Evolutionary conservation across 1,284 basidiomycete species (phyloP).

Genomic region (Ceratobasidium sp.): DNA sequence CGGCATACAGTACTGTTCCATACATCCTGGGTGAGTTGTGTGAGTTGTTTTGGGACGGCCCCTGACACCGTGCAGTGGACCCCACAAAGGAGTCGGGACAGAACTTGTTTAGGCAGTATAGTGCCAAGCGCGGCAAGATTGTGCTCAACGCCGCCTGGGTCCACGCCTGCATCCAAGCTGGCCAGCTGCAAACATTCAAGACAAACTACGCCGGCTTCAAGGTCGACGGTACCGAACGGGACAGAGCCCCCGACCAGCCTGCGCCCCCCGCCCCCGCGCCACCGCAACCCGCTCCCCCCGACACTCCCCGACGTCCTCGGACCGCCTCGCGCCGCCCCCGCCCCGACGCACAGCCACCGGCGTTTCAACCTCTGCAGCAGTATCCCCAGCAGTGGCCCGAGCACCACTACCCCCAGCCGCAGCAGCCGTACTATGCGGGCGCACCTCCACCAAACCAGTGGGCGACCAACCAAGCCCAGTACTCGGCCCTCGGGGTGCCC

Average conservation of each 20-base stretch:
- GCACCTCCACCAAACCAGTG: conserved; percentile 18
- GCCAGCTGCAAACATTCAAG: conserved; percentile 71
- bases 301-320: conserved; percentile 46
- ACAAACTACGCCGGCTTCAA: conserved; percentile 78
- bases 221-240: conserved; percentile 69
- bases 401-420: conserved; percentile 15
- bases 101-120: conserved; percentile 75
- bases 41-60: conserved; percentile 39
- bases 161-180: conserved; percentile 67
- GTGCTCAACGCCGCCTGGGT: conserved; percentile 75
- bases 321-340: conserved; percentile 43
- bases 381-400: conserved; percentile 50
- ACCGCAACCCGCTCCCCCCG: conserved; percentile 41
- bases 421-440: conserved; percentile 23
- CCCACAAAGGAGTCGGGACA: conserved; percentile 79
- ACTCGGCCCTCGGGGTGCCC: conserved; percentile 19
- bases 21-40: conserved; percentile 69
- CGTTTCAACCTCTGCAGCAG: conserved; percentile 49
- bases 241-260: conserved; percentile 28
- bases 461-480: conserved; percentile 13
- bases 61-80: conserved; percentile 55
- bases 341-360: conserved; percentile 2
- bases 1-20: conserved; percentile 72
- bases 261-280: conserved; percentile 28
- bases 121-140: conserved; percentile 75